Percentiles rank a stretch among this genome's conserved stretches.
phyloP scores from a whole-genome alignment of 768 basidiomycete species.

The Guyanaporus albipodus region DNA sequence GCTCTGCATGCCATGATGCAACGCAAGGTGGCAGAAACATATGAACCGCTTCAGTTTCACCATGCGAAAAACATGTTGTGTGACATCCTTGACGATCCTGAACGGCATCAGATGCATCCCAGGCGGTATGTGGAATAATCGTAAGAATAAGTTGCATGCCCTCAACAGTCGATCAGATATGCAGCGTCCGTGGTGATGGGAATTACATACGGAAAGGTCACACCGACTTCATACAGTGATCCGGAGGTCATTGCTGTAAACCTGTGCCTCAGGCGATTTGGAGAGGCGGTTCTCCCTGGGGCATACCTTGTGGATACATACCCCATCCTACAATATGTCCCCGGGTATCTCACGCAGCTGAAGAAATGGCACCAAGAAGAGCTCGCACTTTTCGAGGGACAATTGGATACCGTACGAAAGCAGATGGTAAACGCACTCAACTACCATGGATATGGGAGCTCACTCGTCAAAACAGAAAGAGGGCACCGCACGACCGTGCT shows the following conservation, averaged over 20 bases:
- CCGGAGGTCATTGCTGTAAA: conserved; percentile 6
- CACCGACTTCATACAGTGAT: conserved; percentile 7
- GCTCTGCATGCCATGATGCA: neutral
- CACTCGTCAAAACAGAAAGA: neutral
- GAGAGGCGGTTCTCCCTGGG: neutral
- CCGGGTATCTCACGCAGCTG: conserved; percentile 4
- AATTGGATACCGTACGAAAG: conserved; percentile 1
- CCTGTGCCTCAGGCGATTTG: neutral
- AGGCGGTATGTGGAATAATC: neutral
- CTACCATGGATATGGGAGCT: neutral
- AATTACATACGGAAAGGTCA: conserved; percentile 1
- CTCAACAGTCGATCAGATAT: neutral
- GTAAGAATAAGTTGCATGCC: neutral
- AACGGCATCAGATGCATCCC: neutral
- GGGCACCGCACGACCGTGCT: conserved; percentile 3
- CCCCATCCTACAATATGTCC: conserved; percentile 5
- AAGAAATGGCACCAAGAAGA: conserved; percentile 8
- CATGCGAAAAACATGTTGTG: conserved; percentile 2
- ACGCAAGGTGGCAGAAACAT: neutral
- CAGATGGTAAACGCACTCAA: neutral
- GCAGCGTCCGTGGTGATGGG: conserved; percentile 6
- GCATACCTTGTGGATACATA: conserved; percentile 9
- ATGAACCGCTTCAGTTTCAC: neutral
- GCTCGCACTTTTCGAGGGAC: conserved; percentile 6
- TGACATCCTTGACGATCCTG: conserved; percentile 3